Conservation (phyloP, 1,284 basidiomycete genomes). For the Hemileia vastatrix region DNA sequence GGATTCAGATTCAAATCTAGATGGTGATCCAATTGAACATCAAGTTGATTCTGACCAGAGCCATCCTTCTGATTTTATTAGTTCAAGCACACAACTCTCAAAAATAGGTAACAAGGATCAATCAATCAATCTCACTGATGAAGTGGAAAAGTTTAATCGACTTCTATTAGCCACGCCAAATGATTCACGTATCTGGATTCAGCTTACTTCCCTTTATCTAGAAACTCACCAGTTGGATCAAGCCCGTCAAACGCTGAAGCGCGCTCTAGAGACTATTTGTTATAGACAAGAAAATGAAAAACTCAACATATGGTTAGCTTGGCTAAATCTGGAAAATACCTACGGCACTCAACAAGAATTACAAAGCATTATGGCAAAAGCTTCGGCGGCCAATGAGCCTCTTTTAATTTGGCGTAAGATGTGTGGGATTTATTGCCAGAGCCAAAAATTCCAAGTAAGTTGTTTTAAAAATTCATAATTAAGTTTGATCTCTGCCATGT, state of each 20-base stretch:
- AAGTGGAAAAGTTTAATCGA: slow-evolving; percentile 85
- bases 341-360: slow-evolving; percentile 77
- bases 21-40: too few relatives aligned
- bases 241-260: slow-evolving; percentile 73
- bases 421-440: slow-evolving; percentile 71
- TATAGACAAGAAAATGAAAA: slow-evolving; percentile 96
- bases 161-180: slow-evolving; percentile 89
- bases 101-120: too few relatives aligned
- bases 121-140: too few relatives aligned
- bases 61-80: too few relatives aligned
- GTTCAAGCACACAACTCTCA: too few relatives aligned
- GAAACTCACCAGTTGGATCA: slow-evolving; percentile 91
- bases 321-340: slow-evolving; percentile 87
- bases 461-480: not conserved
- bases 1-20: too few relatives aligned
- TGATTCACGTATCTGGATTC: slow-evolving; percentile 96
- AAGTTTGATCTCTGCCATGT: not conserved
- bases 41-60: too few relatives aligned
- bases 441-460: slow-evolving; percentile 66
- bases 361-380: slow-evolving; percentile 77
- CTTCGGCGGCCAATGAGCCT: slow-evolving; percentile 78
- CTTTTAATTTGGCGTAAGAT: slow-evolving; percentile 78
- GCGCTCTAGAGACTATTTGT: slow-evolving; percentile 77
- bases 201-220: slow-evolving; percentile 97
- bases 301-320: slow-evolving; percentile 93